Evolutionary conservation across 2,329 filamentous ascomycete genomes (phyloP), one percentile per base, ranked within the genome.

Genomic region (Teratosphaeria gauchensis): DNA sequence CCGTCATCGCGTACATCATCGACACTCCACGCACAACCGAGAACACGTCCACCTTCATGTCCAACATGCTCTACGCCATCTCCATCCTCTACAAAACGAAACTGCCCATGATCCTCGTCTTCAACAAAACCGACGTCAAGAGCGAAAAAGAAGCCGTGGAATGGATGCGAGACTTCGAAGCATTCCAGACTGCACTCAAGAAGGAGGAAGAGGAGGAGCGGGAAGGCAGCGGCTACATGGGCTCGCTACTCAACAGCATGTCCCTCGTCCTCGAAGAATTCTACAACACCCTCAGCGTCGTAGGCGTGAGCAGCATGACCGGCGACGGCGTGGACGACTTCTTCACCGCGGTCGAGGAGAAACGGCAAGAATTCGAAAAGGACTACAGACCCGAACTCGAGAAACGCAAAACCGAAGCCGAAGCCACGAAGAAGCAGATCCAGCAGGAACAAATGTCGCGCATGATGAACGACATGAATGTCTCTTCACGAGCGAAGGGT

Each of bases 131-230:
- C 0, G 94, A 99, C 69, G 90, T 95, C 51, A 90, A 95, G 73
- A 88, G 95, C 68, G 90, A 96, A 71, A 90, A 91, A 0, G 82
- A 84, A 30, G 94, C 92, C 1, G 94, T 92, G 76, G 91, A 97
- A 71, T 99, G 95, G 94, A 99, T 99, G 94, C 95, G 92, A 5
- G 92, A 99, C 74, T 99, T 96, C 69, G 94, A 99, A 65, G 85
- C 89, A 0, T 99, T 99, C 76, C 94, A 97, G 72, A 84, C 84
- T 16, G 92, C 95, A 0, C 79, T 99, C 53, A 83, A 84, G 54
- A 78, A 83, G 30, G 94, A 97, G 69, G 85, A 88, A 58, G 80
- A 82, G 7, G 90, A 91, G 53, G 21, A 55, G 30, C 5, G 80
- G 82, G 90, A 91, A 65, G 86, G 84, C 9, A 84, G 86, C 4